Percentiles rank a stretch among this genome's conserved stretches.
Evolutionary conservation across 2,329 filamentous ascomycete genomes (phyloP).

Genomic region (Colletotrichum cuscutae): DNA sequence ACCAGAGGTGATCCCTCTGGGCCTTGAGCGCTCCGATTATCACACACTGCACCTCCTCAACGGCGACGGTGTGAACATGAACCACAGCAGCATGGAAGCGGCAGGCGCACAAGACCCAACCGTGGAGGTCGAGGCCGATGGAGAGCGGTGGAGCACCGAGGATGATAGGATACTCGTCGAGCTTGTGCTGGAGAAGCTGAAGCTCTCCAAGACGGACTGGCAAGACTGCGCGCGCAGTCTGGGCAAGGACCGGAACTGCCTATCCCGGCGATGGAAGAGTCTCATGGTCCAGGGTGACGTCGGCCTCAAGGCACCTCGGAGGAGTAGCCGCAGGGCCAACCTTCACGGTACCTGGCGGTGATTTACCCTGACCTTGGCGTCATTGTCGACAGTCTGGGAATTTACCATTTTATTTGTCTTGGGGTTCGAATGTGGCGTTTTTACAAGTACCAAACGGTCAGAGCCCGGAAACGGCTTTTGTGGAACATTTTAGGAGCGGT

Average conservation of each 20-base stretch:
- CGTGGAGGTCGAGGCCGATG: slow-evolving; percentile 56
- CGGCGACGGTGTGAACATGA: slow-evolving; percentile 38
- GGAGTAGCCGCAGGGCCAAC: slow-evolving; percentile 55
- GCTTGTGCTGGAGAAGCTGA: slow-evolving; percentile 73
- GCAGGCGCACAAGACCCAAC: slow-evolving; percentile 44
- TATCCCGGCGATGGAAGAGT: slow-evolving; percentile 71
- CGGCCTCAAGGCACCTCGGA: slow-evolving; percentile 60
- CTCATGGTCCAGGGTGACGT: slow-evolving; percentile 69
- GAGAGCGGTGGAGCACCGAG: slow-evolving; percentile 67
- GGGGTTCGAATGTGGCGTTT: background rate
- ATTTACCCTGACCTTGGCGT: background rate
- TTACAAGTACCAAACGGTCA: background rate
- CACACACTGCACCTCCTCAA: slow-evolving; percentile 57
- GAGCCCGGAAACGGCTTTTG: background rate
- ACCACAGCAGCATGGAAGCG: slow-evolving; percentile 35
- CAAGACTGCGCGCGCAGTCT: slow-evolving; percentile 73
- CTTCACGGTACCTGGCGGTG: slow-evolving; percentile 68
- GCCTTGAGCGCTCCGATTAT: slow-evolving; percentile 68
- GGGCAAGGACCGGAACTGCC: slow-evolving; percentile 67
- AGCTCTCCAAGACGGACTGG: slow-evolving; percentile 73
- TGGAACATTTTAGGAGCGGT: background rate
- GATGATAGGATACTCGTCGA: slow-evolving; percentile 75
- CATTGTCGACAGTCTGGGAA: background rate
- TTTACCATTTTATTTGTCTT: background rate
- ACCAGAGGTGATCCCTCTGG: slow-evolving; percentile 68